These are phyloP conservation scores for Gyromitra esculenta DNA, from an alignment of 2,329 filamentous ascomycete genomes.

Conservation along the genomic window DNA sequence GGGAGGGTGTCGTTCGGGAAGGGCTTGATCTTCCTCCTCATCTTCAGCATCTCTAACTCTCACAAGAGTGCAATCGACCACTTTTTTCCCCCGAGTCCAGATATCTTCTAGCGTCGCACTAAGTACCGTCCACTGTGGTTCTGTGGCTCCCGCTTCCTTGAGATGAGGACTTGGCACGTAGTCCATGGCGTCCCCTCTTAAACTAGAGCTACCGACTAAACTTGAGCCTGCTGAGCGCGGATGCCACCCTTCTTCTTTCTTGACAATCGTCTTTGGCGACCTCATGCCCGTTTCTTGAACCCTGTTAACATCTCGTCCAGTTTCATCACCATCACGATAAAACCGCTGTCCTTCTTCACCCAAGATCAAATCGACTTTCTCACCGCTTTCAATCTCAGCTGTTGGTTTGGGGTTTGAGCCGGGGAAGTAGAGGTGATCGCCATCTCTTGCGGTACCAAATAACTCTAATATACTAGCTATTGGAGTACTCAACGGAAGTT, in stretches of 20 bases:
- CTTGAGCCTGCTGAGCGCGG: conserved; percentile 33
- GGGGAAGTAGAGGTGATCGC: conserved; percentile 53
- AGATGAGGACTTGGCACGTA: conserved; percentile 16
- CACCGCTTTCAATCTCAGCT: conserved; percentile 31
- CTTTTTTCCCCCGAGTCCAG: conserved; percentile 49
- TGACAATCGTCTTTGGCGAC: conserved; percentile 22
- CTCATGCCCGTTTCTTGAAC: conserved; percentile 11
- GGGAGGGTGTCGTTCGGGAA: conserved; percentile 25
- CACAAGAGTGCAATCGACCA: conserved; percentile 43
- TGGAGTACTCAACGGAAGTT: conserved; percentile 49
- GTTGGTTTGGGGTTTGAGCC: conserved; percentile 44
- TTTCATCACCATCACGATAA: conserved; percentile 48
- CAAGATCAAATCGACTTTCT: conserved; percentile 35
- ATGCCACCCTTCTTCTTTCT: conserved; percentile 41
- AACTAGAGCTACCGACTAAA: conserved; percentile 21
- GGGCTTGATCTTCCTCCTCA: conserved; percentile 33
- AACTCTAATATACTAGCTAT: conserved; percentile 51
- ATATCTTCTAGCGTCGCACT: conserved; percentile 48
- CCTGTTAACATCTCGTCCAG: conserved; percentile 25
- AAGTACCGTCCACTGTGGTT: conserved; percentile 33
- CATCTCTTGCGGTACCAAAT: conserved; percentile 44
- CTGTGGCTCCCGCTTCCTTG: conserved; percentile 17
- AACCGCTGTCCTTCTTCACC: conserved; percentile 51
- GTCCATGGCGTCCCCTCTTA: conserved; percentile 43
- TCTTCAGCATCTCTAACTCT: conserved; percentile 37